These are phyloP conservation scores for Vitis hybrid DNA, from an alignment of 177 flowering plant genomes.

Conservation along the genomic window DNA sequence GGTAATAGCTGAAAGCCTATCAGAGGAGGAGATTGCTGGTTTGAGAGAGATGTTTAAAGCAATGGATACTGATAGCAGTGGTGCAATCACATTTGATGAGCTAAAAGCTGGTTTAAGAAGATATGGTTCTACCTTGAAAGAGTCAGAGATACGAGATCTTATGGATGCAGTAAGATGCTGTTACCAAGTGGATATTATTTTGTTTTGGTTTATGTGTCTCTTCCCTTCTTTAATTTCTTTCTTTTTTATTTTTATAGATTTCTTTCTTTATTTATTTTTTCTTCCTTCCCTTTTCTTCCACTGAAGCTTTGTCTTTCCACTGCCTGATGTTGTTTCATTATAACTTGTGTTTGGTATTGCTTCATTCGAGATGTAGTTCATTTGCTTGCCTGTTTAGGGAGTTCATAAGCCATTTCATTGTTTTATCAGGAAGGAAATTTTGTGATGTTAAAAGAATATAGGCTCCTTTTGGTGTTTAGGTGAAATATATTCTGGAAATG, in stretches of 20 bases:
- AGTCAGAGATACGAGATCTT: slow-evolving; percentile 77
- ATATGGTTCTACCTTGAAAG: slow-evolving; percentile 82
- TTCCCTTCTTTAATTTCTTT: background rate
- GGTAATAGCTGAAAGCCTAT: slow-evolving; percentile 88
- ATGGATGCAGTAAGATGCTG: slow-evolving; percentile 67
- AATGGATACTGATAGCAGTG: slow-evolving; percentile 89
- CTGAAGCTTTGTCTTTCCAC: no score
- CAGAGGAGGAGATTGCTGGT: slow-evolving; percentile 95
- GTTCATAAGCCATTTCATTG: no score
- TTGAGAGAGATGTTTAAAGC: slow-evolving; percentile 76
- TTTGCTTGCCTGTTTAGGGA: background rate
- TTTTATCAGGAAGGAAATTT: no score
- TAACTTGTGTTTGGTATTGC: background rate
- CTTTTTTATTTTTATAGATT: background rate
- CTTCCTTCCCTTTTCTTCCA: background rate
- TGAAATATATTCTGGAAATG: no score
- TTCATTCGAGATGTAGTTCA: background rate
- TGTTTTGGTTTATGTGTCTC: background rate
- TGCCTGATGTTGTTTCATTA: no score
- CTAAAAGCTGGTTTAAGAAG: slow-evolving; percentile 82
- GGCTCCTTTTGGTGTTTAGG: no score
- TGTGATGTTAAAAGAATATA: no score
- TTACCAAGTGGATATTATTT: background rate
- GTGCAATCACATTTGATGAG: slow-evolving; percentile 91
- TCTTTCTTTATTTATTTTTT: background rate